Conservation (phyloP, 2,329 filamentous ascomycete genomes). For the Paecilomyces formosus region DNA sequence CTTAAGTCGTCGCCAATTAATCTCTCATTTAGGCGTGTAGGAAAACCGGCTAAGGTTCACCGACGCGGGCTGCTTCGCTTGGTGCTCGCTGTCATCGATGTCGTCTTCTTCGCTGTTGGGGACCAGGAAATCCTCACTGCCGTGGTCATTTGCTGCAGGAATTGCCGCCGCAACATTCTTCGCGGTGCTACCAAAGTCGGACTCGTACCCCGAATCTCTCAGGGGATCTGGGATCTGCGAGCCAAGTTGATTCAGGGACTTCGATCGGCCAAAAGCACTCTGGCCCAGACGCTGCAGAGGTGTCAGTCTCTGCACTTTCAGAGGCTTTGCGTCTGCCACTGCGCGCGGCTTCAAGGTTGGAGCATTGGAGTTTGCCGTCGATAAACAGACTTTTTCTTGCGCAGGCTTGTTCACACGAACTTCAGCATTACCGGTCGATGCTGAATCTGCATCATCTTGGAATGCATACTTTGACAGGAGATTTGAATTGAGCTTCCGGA, state of each 20-base stretch:
- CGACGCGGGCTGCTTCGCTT: conserved; percentile 6
- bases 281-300: conserved; percentile 35
- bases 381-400: background rate
- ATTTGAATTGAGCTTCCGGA: conserved; percentile 26
- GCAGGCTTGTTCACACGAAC: conserved; percentile 6
- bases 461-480: conserved; percentile 31
- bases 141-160: conserved; percentile 15
- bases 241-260: conserved; percentile 23
- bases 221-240: conserved; percentile 5
- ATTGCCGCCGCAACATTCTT: background rate
- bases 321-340: background rate
- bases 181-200: conserved; percentile 5
- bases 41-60: conserved; percentile 32
- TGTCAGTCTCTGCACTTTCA: conserved; percentile 22
- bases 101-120: conserved; percentile 44
- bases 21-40: conserved; percentile 18
- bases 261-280: conserved; percentile 30
- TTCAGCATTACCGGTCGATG: conserved; percentile 1
- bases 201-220: conserved; percentile 10
- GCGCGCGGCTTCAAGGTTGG: background rate
- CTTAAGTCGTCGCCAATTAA: background rate
- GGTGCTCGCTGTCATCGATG: conserved; percentile 11
- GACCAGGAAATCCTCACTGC: conserved; percentile 47
- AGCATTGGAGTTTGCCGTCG: background rate
- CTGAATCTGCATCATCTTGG: conserved; percentile 8